Conservation (phyloP, 2,329 filamentous ascomycete genomes). For the Xylaria sp. region DNA sequence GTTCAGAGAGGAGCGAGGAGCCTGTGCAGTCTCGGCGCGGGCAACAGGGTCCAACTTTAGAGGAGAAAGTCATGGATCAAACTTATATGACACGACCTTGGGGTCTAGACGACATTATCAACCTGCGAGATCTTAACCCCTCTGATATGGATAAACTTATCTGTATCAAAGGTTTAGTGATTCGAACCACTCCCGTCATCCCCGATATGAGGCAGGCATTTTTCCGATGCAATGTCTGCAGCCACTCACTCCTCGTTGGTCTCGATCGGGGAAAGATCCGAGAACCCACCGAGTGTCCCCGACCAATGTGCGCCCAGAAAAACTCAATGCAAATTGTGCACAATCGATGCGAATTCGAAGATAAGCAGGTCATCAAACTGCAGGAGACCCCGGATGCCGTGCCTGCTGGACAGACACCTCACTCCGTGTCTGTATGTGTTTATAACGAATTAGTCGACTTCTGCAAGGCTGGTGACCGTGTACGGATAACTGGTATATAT, state of each 20-base stretch:
- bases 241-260: conserved; percentile 88
- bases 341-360: conserved; percentile 92
- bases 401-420: conserved; percentile 94
- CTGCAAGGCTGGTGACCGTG: conserved; percentile 96
- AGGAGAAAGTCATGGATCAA: conserved; percentile 82
- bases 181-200: conserved; percentile 94
- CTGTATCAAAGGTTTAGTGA: conserved; percentile 94
- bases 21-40: conserved; percentile 56
- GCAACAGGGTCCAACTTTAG: conserved; percentile 68
- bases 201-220: conserved; percentile 99
- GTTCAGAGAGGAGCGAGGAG: conserved; percentile 76
- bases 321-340: conserved; percentile 99
- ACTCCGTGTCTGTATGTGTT: conserved; percentile 94
- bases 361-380: conserved; percentile 98
- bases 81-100: conserved; percentile 90
- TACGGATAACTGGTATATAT: conserved; percentile 97
- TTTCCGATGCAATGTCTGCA: conserved; percentile 94
- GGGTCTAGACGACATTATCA: conserved; percentile 86
- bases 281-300: conserved; percentile 90
- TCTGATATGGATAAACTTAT: conserved; percentile 96
- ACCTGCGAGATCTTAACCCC: conserved; percentile 93
- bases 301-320: conserved; percentile 80
- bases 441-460: conserved; percentile 98
- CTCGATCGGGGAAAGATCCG: conserved; percentile 96
- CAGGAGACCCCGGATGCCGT: conserved; percentile 97